These are phyloP conservation scores for Talaromyces islandicus DNA, from an alignment of 2,329 filamentous ascomycete species.

Conservation along the genomic window DNA sequence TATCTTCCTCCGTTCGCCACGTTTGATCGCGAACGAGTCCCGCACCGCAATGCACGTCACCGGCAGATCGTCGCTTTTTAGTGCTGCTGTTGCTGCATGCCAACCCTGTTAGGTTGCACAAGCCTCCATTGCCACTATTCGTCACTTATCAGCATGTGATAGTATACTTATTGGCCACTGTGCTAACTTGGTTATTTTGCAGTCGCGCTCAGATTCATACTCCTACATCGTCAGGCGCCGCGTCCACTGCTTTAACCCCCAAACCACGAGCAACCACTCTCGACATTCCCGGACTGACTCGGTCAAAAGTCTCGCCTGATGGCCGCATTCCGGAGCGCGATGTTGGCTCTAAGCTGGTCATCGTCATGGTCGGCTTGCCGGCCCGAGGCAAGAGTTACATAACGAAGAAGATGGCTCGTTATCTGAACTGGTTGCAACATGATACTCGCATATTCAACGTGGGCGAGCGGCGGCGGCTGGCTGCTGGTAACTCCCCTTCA, in stretches of 20 bases:
- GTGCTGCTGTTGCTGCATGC: slow-evolving; percentile 8
- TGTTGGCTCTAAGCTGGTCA: slow-evolving; percentile 92
- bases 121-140: neutral
- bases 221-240: slow-evolving; percentile 47
- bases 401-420: slow-evolving; percentile 93
- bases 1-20: neutral
- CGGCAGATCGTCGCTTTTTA: slow-evolving; percentile 11
- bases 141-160: neutral
- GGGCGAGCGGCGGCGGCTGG: slow-evolving; percentile 79
- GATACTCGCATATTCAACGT: slow-evolving; percentile 97
- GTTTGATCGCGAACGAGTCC: neutral
- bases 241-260: slow-evolving; percentile 52
- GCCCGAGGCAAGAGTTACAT: slow-evolving; percentile 97
- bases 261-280: slow-evolving; percentile 85
- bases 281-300: slow-evolving; percentile 93
- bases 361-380: slow-evolving; percentile 96
- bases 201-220: slow-evolving; percentile 66
- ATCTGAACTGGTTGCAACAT: slow-evolving; percentile 95
- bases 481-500: slow-evolving; percentile 49
- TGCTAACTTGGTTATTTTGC: slow-evolving; percentile 11
- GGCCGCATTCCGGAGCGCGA: slow-evolving; percentile 89
- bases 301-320: slow-evolving; percentile 91
- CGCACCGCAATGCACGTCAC: slow-evolving; percentile 3
- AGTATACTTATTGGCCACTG: neutral
- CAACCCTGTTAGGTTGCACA: neutral